Conservation (phyloP, 768 basidiomycete species). For the Boletus coccyginus region DNA sequence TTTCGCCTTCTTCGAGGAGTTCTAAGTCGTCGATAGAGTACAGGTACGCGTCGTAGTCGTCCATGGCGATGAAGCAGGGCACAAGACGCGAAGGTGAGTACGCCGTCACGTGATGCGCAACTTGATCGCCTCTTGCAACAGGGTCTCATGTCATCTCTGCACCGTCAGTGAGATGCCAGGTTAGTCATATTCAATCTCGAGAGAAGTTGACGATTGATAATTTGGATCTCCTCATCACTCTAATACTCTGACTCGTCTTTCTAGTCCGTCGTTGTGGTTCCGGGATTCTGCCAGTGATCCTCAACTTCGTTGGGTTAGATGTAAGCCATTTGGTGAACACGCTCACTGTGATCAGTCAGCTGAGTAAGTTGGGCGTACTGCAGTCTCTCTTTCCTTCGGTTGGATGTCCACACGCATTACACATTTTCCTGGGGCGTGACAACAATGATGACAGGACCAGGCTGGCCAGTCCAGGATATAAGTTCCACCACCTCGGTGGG, state of each 20-base stretch:
- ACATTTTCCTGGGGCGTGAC: not conserved
- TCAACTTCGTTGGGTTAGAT: not conserved
- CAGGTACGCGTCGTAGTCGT: conserved; percentile 24
- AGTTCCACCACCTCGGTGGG: not conserved
- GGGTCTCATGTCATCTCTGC: not conserved
- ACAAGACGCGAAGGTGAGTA: conserved; percentile 1
- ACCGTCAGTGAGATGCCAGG: not conserved
- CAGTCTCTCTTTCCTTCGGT: too few relatives aligned
- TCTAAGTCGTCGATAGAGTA: conserved; percentile 23
- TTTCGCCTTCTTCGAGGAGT: conserved; percentile 2
- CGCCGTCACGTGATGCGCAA: conserved; percentile 1
- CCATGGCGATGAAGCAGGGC: conserved; percentile 6
- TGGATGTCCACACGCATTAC: not conserved
- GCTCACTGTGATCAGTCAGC: not conserved
- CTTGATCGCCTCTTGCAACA: too few relatives aligned
- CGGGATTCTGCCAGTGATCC: not conserved
- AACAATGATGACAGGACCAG: not conserved
- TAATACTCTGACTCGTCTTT: not conserved
- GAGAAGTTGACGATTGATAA: not conserved
- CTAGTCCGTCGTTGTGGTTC: not conserved
- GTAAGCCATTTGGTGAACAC: not conserved
- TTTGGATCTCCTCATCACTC: not conserved
- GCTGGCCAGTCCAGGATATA: not conserved
- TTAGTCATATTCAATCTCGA: not conserved
- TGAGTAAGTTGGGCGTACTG: not conserved